Evolutionary conservation across 176 grass and related monocot genomes (phyloP).

Genomic region (Ananas comosus): DNA sequence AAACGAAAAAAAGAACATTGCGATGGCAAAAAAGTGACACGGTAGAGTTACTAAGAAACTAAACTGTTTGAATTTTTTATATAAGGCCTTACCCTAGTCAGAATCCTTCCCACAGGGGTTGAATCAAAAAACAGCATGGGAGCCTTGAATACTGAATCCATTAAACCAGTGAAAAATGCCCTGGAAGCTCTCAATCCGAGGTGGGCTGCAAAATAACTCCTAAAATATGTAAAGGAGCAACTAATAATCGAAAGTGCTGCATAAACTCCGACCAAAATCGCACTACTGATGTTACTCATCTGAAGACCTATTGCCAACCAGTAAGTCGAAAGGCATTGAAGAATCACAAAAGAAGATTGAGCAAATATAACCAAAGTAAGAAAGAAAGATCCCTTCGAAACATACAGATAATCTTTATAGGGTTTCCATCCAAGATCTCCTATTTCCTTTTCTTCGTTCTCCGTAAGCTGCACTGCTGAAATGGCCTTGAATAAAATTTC

Average conservation of each 20-base stretch:
- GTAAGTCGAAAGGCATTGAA: constrained; percentile 64
- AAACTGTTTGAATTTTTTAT: not conserved
- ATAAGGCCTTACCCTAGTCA: constrained; percentile 55
- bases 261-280: constrained; percentile 65
- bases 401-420: constrained; percentile 59
- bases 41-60: not conserved
- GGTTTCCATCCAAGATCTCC: constrained; percentile 92
- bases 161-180: constrained; percentile 62
- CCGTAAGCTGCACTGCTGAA: constrained; percentile 53
- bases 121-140: constrained; percentile 95
- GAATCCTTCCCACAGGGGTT: constrained; percentile 85
- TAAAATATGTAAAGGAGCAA: constrained; percentile 55
- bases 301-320: constrained; percentile 71
- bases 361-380: constrained; percentile 29
- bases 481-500: constrained; percentile 31
- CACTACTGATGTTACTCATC: constrained; percentile 33
- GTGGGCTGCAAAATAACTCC: constrained; percentile 35
- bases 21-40: not conserved
- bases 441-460: constrained; percentile 60
- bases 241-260: constrained; percentile 52
- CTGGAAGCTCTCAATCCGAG: constrained; percentile 83
- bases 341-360: constrained; percentile 32
- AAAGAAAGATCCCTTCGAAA: constrained; percentile 44
- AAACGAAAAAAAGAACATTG: too few species aligned
- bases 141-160: constrained; percentile 79